Percentiles rank a stretch among this genome's conserved stretches.
Conservation (phyloP, 495 filamentous ascomycete species). For the Baudoinia panamericana region DNA sequence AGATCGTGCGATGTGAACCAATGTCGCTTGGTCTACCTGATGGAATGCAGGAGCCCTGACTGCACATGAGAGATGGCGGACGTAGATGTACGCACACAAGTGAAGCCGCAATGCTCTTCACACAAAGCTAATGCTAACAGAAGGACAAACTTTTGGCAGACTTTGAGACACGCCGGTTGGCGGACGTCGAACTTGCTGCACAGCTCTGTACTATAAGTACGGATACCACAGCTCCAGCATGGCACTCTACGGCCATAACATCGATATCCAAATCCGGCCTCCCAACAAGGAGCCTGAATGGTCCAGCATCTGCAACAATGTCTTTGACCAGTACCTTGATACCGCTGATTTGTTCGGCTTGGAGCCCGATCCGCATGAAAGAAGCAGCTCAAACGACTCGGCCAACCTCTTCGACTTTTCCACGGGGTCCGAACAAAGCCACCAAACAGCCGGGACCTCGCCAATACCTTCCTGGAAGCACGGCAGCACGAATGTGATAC, state of each 20-base stretch:
- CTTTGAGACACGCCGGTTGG: too few species aligned
- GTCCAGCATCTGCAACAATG: conserved; percentile 28
- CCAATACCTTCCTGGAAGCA: conserved; percentile 21
- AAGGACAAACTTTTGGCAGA: too few species aligned
- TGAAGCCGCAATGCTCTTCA: too few species aligned
- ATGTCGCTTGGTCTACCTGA: too few species aligned
- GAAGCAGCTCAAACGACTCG: conserved; percentile 22
- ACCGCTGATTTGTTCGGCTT: conserved; percentile 26
- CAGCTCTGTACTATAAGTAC: too few species aligned
- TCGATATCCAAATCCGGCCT: conserved; percentile 25
- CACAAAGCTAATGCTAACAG: too few species aligned
- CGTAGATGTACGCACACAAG: too few species aligned
- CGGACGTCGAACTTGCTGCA: too few species aligned
- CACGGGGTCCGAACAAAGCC: conserved; percentile 25
- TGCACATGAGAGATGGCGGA: too few species aligned
- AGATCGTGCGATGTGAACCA: too few species aligned
- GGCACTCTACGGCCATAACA: conserved; percentile 6
- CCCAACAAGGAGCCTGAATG: conserved; percentile 27
- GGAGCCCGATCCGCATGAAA: conserved; percentile 19
- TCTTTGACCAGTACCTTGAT: conserved; percentile 33
- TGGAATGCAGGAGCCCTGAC: too few species aligned
- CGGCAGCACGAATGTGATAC: neutral
- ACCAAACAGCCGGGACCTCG: conserved; percentile 21
- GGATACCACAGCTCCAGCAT: neutral
- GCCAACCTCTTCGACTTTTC: conserved; percentile 27